phyloP scores from a whole-genome alignment of 768 basidiomycete genomes.

The Chalciporus chontae region DNA sequence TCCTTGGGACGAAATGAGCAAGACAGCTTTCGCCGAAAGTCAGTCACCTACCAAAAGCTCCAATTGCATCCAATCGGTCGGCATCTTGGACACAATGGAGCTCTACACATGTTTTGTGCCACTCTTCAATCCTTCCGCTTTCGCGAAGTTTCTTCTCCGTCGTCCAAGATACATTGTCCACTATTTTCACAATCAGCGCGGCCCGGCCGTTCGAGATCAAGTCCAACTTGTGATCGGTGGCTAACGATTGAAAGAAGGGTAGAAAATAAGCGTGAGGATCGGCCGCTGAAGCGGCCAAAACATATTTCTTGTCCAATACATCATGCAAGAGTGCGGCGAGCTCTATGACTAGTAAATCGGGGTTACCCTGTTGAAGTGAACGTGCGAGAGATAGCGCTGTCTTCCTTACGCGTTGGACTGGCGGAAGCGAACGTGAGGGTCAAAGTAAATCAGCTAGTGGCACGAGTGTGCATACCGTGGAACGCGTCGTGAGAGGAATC shows the following conservation, averaged over 20 bases:
- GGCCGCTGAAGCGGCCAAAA: constrained; percentile 48
- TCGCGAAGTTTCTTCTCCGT: constrained; percentile 70
- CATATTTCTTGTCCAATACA: constrained; percentile 84
- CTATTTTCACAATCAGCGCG: constrained; percentile 50
- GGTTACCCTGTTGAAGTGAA: constrained; percentile 38
- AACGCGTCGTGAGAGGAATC: constrained; percentile 79
- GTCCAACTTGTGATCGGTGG: constrained; percentile 44
- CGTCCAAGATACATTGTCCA: constrained; percentile 83
- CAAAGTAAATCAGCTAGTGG: constrained; percentile 1
- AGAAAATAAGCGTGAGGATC: constrained; percentile 66
- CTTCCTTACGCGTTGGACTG: constrained; percentile 79
- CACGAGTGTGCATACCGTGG: constrained; percentile 52
- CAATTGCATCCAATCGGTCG: constrained; percentile 76
- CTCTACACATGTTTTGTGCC: constrained; percentile 71
- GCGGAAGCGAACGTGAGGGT: background rate
- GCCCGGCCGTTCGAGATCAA: constrained; percentile 61
- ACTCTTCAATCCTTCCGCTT: constrained; percentile 51
- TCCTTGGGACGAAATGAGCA: constrained; percentile 30
- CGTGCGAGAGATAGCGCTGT: constrained; percentile 70
- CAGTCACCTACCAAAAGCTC: constrained; percentile 60
- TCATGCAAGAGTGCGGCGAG: constrained; percentile 88
- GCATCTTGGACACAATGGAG: constrained; percentile 83
- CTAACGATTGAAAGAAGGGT: constrained; percentile 55
- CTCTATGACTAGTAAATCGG: constrained; percentile 77
- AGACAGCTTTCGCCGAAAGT: background rate